Percentiles rank a stretch among this genome's conserved stretches.
phyloP scores from a whole-genome alignment of 371 early-diverging fungal genomes.

The Circinella umbellata region DNA sequence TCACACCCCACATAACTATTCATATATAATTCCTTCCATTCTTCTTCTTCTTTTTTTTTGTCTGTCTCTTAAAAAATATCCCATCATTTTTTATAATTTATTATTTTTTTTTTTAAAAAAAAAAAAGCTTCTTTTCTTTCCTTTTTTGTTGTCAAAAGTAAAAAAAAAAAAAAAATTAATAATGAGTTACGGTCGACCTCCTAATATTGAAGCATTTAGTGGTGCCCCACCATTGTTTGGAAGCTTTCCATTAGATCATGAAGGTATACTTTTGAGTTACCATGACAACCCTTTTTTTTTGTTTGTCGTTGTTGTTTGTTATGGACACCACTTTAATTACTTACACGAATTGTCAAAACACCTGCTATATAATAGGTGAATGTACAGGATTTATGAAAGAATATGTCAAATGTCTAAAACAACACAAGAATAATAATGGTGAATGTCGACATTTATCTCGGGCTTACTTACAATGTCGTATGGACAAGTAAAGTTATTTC shows the following conservation, averaged over 20 bases:
- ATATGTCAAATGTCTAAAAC: conserved; percentile 77
- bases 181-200: conserved; percentile 72
- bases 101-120: neutral
- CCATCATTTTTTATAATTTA: no score
- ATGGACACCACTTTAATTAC: no score
- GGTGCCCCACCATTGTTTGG: conserved; percentile 79
- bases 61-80: no score
- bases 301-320: no score
- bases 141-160: neutral
- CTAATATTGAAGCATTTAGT: conserved; percentile 61
- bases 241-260: conserved; percentile 83
- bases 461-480: conserved; percentile 80
- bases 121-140: neutral
- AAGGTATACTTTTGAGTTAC: conserved; percentile 43
- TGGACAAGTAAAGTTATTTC: conserved; percentile 68
- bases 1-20: neutral
- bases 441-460: conserved; percentile 73
- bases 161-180: neutral
- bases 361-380: conserved; percentile 52
- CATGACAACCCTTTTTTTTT: no score
- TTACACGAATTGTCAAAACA: no score
- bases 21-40: neutral
- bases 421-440: conserved; percentile 68
- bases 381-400: conserved; percentile 72
- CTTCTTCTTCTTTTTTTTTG: neutral